Conservation (phyloP, 2,329 filamentous ascomycete species). For the Phyllosticta citrichinensis region DNA sequence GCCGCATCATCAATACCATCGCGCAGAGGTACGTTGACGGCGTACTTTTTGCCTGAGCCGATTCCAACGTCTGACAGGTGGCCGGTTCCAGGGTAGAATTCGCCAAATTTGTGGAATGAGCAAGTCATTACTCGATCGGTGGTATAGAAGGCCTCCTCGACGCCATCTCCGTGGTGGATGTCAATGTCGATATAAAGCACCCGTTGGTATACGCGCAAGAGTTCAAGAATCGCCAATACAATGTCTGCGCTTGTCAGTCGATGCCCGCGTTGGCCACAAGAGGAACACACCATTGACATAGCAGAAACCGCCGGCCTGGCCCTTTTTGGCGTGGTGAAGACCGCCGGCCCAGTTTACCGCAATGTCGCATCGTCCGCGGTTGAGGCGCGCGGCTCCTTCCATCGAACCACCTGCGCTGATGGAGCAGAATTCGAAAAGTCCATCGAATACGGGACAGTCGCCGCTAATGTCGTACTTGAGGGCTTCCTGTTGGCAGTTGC, state of each 20-base stretch:
- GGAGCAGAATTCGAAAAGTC: slow-evolving; percentile 60
- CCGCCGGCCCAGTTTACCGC: slow-evolving; percentile 46
- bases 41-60: slow-evolving; percentile 56
- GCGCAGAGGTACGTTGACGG: slow-evolving; percentile 59
- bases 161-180: slow-evolving; percentile 58
- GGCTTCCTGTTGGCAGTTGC: slow-evolving; percentile 82
- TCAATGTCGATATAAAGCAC: slow-evolving; percentile 60
- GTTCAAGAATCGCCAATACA: slow-evolving; percentile 55
- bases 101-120: slow-evolving; percentile 64
- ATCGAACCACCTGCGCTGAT: slow-evolving; percentile 61
- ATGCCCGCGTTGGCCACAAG: neutral
- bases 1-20: slow-evolving; percentile 59
- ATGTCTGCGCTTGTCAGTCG: slow-evolving; percentile 40
- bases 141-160: slow-evolving; percentile 63
- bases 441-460: slow-evolving; percentile 56
- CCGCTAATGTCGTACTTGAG: slow-evolving; percentile 62
- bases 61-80: slow-evolving; percentile 60
- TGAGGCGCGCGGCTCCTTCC: slow-evolving; percentile 60
- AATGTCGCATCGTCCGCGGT: slow-evolving; percentile 58
- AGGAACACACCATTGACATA: slow-evolving; percentile 34
- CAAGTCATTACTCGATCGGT: slow-evolving; percentile 63
- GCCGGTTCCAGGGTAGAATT: slow-evolving; percentile 62
- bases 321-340: slow-evolving; percentile 40
- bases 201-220: slow-evolving; percentile 53
- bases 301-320: slow-evolving; percentile 38